Base-by-base conservation (phyloP, 345 rosid species). In the Citrus trifoliata region DNA sequence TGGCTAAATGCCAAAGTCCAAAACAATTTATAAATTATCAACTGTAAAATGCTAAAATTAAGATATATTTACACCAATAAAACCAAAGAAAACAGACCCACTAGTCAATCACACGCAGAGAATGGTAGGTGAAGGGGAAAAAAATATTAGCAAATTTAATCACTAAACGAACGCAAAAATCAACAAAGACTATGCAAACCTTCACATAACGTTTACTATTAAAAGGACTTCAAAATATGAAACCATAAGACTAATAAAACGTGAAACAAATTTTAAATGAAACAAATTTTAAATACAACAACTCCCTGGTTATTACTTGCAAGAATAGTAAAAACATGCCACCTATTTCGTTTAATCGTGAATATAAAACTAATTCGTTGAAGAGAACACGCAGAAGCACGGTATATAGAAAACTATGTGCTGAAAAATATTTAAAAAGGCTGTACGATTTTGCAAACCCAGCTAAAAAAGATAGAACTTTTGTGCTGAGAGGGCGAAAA, bases 1-100 rank as follows among this genome's bases (percentile, higher is more conserved):
- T 74, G 38, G 12, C 33, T 13, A 53, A 12, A 76, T 16, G 73
- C 37, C 73, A 16, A 67, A 66, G 66, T 76, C 79, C 64, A 76
- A 76, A 35, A 51, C 16, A 27, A 4, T 13, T 24, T 22, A 6
- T 64, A 32, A 67, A 35, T 76, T 64, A 76, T 51, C 35, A n/a
- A 53, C 55, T 51, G 27, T 27, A 7, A 18, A 48, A 42, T 7
- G 21, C 9, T 8, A 67, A 67, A 67, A 28, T 10, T 12, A 70
- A 14, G 6, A 27, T 56, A 67, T 37, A 53, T 33, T 56, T 24
- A n/a, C 22, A 42, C 48, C 67, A 46, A 8, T 65, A 27, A 48
- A 37, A 32, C 53, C 58, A 55, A 37, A 62, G 28, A 46, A 10
- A 63, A 13, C 78, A 76, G 4, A 67, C 37, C 73, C 66, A 55